Conservation (phyloP, 306 rosid species). For the Medicago arabica region DNA sequence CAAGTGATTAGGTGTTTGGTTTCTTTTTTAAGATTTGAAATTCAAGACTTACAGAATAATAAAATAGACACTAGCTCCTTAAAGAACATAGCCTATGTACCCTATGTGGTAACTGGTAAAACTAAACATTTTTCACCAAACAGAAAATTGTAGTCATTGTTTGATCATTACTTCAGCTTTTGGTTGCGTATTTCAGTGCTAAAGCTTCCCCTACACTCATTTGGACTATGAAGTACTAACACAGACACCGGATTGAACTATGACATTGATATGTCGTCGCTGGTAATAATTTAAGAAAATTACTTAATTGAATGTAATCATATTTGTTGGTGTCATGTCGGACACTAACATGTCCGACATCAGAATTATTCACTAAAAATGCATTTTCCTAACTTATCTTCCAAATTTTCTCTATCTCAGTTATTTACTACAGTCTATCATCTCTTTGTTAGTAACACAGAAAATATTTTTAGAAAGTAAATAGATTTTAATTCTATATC, state of each 20-base stretch:
- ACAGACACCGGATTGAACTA: not conserved
- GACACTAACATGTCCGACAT: not conserved
- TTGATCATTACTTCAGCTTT: slow-evolving; percentile 11
- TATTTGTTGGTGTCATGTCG: no score
- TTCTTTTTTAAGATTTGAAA: no score
- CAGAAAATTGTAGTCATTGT: slow-evolving; percentile 6
- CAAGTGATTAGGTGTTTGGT: no score
- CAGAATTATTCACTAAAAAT: not conserved
- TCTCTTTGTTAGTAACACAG: not conserved
- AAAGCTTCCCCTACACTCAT: not conserved
- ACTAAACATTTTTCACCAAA: slow-evolving; percentile 2
- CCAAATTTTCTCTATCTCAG: not conserved
- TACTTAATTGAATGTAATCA: no score
- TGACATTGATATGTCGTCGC: not conserved
- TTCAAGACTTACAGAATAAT: no score
- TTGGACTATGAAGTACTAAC: not conserved
- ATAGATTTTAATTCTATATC: not conserved
- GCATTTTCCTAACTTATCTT: not conserved
- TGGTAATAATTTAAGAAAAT: no score
- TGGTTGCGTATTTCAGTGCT: slow-evolving; percentile 22
- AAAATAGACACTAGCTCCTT: not conserved
- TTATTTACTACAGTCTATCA: not conserved
- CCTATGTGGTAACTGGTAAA: not conserved
- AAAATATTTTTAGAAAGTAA: not conserved
- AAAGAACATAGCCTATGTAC: not conserved